Evolutionary conservation across 1,139 yeast genomes (phyloP), one percentile per base, ranked within the genome.

Genomic region (Pichia sp.): DNA sequence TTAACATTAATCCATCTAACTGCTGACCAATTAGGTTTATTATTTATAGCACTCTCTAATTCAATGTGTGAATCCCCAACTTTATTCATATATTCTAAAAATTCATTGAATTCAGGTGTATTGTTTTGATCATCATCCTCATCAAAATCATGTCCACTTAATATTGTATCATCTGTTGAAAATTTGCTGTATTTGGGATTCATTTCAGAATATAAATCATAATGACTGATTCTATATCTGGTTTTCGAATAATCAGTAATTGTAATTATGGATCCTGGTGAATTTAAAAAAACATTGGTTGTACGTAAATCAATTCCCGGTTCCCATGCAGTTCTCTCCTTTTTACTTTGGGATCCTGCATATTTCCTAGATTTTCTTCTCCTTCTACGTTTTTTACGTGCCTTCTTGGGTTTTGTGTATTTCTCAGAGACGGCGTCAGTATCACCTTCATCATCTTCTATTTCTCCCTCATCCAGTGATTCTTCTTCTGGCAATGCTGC

Each of bases 1-100:
- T 76, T 76, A 15, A 77, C 77, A 52, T 73, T 74, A 47, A 76
- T 67, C 81, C 81, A 76, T 13, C 81, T 63, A 1, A 77, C 77
- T 44, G 67, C 64, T 3, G 77, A 64, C 79, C 80, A 74, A 1
- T 53, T 39, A 0, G 79, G 79, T 39, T 70, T 53, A 7, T 42
- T 49, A 2, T 53, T 39, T 24, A 69, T 43, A 0, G 60, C 54
- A 4, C 42, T 42, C 25, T 56, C 58, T 30, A 71, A 49, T 15
- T 56, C 54, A 40, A 52, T 43, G 59, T 56, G 44, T 50, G 63
- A 42, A 45, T 56, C 39, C 39, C 52, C 34, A 53, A 61, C 58
- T 34, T 54, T 53, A 6, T 46, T 44, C 50, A 59, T 50, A 45
- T 56, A 57, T 9, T 45, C 53, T 9, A 41, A n/a, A 29, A 37